Conservation (phyloP, 2,329 filamentous ascomycete species). For the Aspergillus ochraceoroseus region DNA sequence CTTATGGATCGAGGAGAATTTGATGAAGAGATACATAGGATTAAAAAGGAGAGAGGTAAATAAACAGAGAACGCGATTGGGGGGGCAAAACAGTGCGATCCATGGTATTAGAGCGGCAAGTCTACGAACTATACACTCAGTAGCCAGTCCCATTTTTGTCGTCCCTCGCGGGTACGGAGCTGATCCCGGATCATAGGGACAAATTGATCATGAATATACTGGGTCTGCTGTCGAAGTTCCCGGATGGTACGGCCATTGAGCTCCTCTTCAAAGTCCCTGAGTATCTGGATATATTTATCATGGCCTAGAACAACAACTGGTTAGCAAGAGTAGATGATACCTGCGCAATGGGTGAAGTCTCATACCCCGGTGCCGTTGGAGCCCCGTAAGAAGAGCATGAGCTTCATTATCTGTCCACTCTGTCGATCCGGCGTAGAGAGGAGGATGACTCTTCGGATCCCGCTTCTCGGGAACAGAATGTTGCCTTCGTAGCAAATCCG, state of each 20-base stretch:
- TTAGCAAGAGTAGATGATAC: not conserved
- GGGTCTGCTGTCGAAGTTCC: constrained; percentile 21
- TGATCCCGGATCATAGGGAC: constrained; percentile 10
- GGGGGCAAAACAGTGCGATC: constrained; percentile 19
- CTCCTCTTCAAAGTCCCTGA: constrained; percentile 15
- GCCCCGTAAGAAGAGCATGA: constrained; percentile 23
- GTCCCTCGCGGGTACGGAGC: constrained; percentile 19
- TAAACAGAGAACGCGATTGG: constrained; percentile 1
- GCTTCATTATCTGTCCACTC: constrained; percentile 26
- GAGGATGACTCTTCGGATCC: not conserved
- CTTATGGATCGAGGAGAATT: too few species aligned
- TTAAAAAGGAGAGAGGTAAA: constrained; percentile 1
- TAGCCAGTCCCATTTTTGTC: constrained; percentile 22
- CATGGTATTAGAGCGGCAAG: too few species aligned
- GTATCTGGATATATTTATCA: constrained; percentile 27
- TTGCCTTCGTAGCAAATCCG: not conserved
- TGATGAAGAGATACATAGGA: not conserved
- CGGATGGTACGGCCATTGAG: constrained; percentile 17
- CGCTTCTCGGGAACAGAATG: too few species aligned
- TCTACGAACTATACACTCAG: too few species aligned
- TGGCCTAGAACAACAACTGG: constrained; percentile 9
- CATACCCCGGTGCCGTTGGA: constrained; percentile 23
- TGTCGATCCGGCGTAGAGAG: not conserved
- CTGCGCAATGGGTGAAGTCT: not conserved
- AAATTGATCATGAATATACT: constrained; percentile 11